These are phyloP conservation scores for Fragilariopsis cylindrus DNA, from an alignment of 108 stramenopile genomes.

Conservation along the genomic window DNA sequence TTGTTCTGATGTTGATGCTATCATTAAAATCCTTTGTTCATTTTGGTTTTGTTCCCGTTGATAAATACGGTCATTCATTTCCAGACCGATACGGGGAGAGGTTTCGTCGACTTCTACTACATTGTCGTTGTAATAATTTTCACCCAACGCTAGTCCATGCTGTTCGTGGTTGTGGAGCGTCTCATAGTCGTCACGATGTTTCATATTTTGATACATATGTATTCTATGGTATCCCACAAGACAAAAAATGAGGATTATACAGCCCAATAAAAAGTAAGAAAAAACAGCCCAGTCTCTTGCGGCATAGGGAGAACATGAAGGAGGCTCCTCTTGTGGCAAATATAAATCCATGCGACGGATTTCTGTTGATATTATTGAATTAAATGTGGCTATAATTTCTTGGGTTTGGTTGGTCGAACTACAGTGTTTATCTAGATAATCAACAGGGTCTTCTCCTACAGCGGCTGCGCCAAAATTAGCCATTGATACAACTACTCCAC, in stretches of 20 bases:
- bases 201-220: constrained; percentile 17
- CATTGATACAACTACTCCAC: constrained; percentile 38
- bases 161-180: background rate
- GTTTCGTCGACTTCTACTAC: constrained; percentile 3
- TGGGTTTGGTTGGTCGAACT: background rate
- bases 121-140: background rate
- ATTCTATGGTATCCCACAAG: constrained; percentile 35
- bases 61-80: constrained; percentile 26
- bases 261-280: constrained; percentile 42
- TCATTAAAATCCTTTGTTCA: background rate
- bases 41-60: background rate
- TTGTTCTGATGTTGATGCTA: constrained; percentile 2
- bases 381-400: background rate
- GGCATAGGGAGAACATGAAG: constrained; percentile 31
- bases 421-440: constrained; percentile 40
- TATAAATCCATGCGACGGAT: background rate
- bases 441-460: constrained; percentile 33
- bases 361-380: background rate
- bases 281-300: constrained; percentile 44
- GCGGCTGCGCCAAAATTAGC: constrained; percentile 36
- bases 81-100: constrained; percentile 20
- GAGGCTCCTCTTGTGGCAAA: background rate
- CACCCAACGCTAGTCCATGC: background rate
- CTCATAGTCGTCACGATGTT: constrained; percentile 23
- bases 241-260: constrained; percentile 37